A percentile compares a stretch with the other conserved stretches of the same genome.
Conservation (phyloP, 2,329 filamentous ascomycete species). For the Clonostachys solani region DNA sequence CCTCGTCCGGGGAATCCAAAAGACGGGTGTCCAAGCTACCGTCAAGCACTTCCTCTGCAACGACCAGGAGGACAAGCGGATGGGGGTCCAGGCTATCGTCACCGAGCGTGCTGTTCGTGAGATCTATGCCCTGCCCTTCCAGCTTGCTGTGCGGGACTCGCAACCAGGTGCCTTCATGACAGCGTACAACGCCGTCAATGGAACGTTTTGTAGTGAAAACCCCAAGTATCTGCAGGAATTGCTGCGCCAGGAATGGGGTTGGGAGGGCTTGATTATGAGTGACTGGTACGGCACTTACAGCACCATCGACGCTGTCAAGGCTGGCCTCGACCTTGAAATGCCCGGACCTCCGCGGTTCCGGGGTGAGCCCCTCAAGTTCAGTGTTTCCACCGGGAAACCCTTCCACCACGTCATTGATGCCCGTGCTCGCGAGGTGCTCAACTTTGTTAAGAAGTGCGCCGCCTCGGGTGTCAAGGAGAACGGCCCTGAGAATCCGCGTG, state of each 20-base stretch:
- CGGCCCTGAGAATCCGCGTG: slow-evolving; percentile 45
- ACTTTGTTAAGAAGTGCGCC: slow-evolving; percentile 47
- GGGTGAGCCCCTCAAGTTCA: slow-evolving; percentile 46
- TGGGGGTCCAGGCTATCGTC: slow-evolving; percentile 49
- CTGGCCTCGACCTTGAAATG: slow-evolving; percentile 57
- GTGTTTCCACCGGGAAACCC: slow-evolving; percentile 52
- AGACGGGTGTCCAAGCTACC: slow-evolving; percentile 49
- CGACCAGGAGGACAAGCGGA: slow-evolving; percentile 55
- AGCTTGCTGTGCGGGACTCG: slow-evolving; percentile 47
- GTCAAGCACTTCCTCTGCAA: slow-evolving; percentile 61
- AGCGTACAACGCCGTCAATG: slow-evolving; percentile 55
- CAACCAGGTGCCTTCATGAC: slow-evolving; percentile 54
- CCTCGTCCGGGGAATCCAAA: slow-evolving; percentile 51
- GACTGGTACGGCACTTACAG: slow-evolving; percentile 58
- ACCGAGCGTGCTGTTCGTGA: slow-evolving; percentile 53
- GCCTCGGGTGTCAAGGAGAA: slow-evolving; percentile 21
- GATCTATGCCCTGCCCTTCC: slow-evolving; percentile 55
- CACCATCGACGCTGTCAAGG: slow-evolving; percentile 42
- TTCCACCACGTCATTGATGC: slow-evolving; percentile 50
- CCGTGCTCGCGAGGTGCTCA: slow-evolving; percentile 51
- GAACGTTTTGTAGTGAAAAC: slow-evolving; percentile 50
- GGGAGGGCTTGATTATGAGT: slow-evolving; percentile 53
- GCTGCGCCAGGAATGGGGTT: slow-evolving; percentile 53
- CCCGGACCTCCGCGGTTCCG: slow-evolving; percentile 48
- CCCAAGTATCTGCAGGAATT: slow-evolving; percentile 43